Base-by-base conservation (phyloP, 2,329 filamentous ascomycete species). In the Myriosclerotinia duriaeana region DNA sequence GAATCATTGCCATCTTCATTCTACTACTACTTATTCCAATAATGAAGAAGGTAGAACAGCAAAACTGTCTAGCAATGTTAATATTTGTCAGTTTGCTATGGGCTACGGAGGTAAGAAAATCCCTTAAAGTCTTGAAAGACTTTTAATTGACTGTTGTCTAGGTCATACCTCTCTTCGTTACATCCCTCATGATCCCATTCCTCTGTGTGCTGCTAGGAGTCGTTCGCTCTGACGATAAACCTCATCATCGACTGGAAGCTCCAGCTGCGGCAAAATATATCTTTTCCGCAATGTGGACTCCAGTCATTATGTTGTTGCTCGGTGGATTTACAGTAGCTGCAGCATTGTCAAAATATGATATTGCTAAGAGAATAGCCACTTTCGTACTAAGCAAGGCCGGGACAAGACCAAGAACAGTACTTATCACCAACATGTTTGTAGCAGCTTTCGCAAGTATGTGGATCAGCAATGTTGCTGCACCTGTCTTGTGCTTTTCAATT, bases 381-480 rank as follows among this genome's bases (percentile, higher is more conserved):
- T 92, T 98, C 74, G 91, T 99, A 38, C 84, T 99, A 44, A 97
- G 93, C 81, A 98, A 97, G 80, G 95, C 95, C 11, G 95, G 95
- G 8, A 97, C 95, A 4, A 90, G 89, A 73, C 95, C 95, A 12
- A 85, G 89, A 65, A 94, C 91, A 2, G 95, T 99, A 4, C 83
- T 99, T 5, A 79, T 99, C n/a, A 95, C 94, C 64, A 97, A 94
- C 80, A 99, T 99, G 95, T 93, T 97, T 73, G 95, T 99, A 53
- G 93, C 94, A 65, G 96, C 95, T 75, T 96, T 99, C 77, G 90
- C 96, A 11, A 97, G 93, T 73, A 99, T 99, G 95, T 92, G 96
- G 83, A 98, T 99, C 75, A 97, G 93, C 79, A 99, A 99, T 72
- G 96, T 99, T 38, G 95, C 95, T 1, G 94, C 96, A 1, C 95